A percentile compares a stretch with the other conserved stretches of the same genome.
Evolutionary conservation across 345 rosid genomes (phyloP).

Genomic region (Nephelium lappaceum): DNA sequence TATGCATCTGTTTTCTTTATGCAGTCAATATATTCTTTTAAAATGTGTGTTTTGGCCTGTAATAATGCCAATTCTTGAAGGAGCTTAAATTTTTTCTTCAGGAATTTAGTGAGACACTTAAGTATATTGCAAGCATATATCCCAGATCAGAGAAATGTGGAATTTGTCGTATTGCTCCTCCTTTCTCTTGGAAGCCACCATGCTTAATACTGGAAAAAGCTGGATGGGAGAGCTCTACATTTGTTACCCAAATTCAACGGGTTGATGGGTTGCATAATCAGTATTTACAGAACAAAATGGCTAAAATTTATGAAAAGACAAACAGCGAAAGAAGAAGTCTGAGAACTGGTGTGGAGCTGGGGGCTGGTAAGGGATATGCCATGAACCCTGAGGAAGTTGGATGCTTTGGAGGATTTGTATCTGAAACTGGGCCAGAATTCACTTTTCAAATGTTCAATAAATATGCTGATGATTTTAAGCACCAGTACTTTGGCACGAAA

Average conservation of each 20-base stretch:
- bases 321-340: constrained; percentile 24
- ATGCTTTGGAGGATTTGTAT: constrained; percentile 28
- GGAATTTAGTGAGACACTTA: constrained; percentile 68
- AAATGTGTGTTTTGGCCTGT: constrained; percentile 13
- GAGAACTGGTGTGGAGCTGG: constrained; percentile 18
- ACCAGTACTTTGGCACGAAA: constrained; percentile 40
- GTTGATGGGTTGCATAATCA: constrained; percentile 44
- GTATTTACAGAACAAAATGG: constrained; percentile 22
- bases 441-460: constrained; percentile 56
- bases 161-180: constrained; percentile 74
- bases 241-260: constrained; percentile 50
- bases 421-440: constrained; percentile 42
- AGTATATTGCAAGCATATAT: constrained; percentile 61
- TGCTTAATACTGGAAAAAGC: constrained; percentile 48
- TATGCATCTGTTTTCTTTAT: constrained; percentile 14
- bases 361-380: constrained; percentile 20
- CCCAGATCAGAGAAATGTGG: constrained; percentile 60
- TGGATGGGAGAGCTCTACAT: constrained; percentile 51
- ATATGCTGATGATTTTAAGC: constrained; percentile 50
- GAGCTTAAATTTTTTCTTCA: constrained; percentile 36
- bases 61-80: constrained; percentile 20
- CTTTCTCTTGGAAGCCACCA: constrained; percentile 71
- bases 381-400: constrained; percentile 30
- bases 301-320: constrained; percentile 25
- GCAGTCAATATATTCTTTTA: constrained; percentile 12